Conservation (phyloP, 805 yeast genomes). For the Candida maris region DNA sequence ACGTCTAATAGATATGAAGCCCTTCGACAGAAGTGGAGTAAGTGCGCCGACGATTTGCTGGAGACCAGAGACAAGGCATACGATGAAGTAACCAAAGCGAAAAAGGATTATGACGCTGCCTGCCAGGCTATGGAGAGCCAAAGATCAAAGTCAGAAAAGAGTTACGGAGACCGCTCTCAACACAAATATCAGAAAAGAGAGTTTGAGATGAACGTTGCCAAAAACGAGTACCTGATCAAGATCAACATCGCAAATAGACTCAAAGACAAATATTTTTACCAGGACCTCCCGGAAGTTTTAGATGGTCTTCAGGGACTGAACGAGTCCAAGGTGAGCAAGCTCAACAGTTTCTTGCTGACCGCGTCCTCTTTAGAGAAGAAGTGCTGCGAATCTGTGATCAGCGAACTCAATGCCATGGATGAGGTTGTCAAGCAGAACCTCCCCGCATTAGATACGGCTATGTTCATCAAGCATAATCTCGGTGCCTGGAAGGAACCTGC, state of each 20-base stretch:
- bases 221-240: constrained; percentile 76
- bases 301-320: constrained; percentile 82
- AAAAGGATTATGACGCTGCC: constrained; percentile 72
- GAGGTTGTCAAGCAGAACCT: constrained; percentile 62
- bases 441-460: constrained; percentile 74
- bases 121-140: constrained; percentile 80
- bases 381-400: constrained; percentile 42
- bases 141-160: constrained; percentile 68
- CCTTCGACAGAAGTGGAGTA: constrained; percentile 52
- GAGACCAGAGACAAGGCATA: constrained; percentile 46
- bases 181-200: constrained; percentile 59
- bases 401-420: constrained; percentile 44
- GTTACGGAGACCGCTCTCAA: constrained; percentile 45
- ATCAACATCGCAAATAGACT: constrained; percentile 84
- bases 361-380: constrained; percentile 60
- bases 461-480: constrained; percentile 88
- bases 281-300: constrained; percentile 86
- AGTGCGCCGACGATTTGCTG: constrained; percentile 56
- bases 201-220: constrained; percentile 80
- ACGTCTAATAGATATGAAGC: constrained; percentile 51
- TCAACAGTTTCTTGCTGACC: constrained; percentile 64
- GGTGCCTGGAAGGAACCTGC: constrained; percentile 78
- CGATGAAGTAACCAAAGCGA: constrained; percentile 58
- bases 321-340: constrained; percentile 67
- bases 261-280: constrained; percentile 89